Evolutionary conservation across 176 grass and related monocot species (phyloP).

Genomic region (Carex littledalei): DNA sequence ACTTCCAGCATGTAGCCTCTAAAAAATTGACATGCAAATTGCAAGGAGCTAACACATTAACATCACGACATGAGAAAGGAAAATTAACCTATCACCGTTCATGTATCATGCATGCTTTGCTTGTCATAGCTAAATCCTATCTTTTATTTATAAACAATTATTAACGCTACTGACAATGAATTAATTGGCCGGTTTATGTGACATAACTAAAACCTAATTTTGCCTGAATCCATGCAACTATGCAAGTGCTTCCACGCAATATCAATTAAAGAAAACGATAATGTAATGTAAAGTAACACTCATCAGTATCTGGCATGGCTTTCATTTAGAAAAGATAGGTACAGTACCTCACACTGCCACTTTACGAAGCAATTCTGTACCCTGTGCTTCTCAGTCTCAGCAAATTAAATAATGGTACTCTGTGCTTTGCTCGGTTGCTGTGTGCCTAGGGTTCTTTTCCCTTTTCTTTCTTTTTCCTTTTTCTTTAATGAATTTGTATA

Average conservation of each 20-base stretch:
- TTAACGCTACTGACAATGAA: background rate
- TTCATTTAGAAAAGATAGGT: background rate
- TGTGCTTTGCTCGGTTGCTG: slow-evolving; percentile 12
- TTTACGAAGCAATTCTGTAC: slow-evolving; percentile 11
- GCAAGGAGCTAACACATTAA: background rate
- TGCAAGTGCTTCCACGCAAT: slow-evolving; percentile 21
- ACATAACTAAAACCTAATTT: slow-evolving; percentile 26
- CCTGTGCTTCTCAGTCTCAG: background rate
- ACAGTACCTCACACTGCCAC: background rate
- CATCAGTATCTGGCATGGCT: background rate
- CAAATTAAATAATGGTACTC: background rate
- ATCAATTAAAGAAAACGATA: slow-evolving; percentile 16
- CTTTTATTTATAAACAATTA: background rate
- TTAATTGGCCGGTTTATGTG: background rate
- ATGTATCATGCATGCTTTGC: background rate
- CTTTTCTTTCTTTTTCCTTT: background rate
- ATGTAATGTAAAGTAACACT: background rate
- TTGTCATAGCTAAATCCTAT: background rate
- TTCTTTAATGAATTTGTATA: slow-evolving; percentile 8
- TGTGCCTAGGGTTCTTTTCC: slow-evolving; percentile 6
- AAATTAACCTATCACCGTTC: background rate
- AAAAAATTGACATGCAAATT: background rate
- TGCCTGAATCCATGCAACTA: slow-evolving; percentile 14
- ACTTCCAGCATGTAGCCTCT: background rate
- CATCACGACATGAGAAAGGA: background rate